Base-by-base conservation (phyloP, 768 basidiomycete genomes). In the Tremella mesenterica region DNA sequence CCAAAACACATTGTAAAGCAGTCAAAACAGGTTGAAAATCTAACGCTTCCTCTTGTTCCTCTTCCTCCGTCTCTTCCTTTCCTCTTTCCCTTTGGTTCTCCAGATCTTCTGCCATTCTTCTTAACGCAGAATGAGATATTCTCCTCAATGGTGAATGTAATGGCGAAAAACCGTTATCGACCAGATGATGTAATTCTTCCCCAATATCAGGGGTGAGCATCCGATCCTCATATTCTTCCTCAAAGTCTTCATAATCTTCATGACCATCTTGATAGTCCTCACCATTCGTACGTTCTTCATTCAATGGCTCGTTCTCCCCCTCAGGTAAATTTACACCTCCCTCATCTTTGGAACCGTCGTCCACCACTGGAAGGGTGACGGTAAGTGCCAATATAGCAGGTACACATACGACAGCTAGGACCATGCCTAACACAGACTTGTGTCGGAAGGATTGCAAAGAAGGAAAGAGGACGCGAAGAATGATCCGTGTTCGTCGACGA, bases 381-480 rank as follows among this genome's bases (percentile, higher is more conserved):
- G 92, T 96, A 45, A 99, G 75, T 3, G 79, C 77, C 71, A 95
- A 76, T 1, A 99, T 83, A 1, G 90, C 88, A 1, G 93, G 93
- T 0, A 85, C 82, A 2, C 90, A 88, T 52, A 95, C 79, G 23
- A 93, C 60, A 0, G 84, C 81, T 0, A 86, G 85, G 27, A 87
- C 75, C 73, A 82, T 82, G 0, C 84, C 85, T 10, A 85, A 60
- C 46, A 83, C 60, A 16, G 83, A 83, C 73, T 93, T 90, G 21
- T 78, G 76, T 25, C 74, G 54, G 71, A 95, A 86, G 46, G 81
- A 77, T 51, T 84, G 83, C 1, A 97, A 75, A 0, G 90, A 86
- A 0, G 93, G 92, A 73, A 93, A 93, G 4, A 97, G 76, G 5
- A 82, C 81, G 58, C 85, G 79, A 50, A 75, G 78, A 0, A 79